A percentile compares a stretch with the other conserved stretches of the same genome.
These are phyloP conservation scores for Boletus pseudo-olivaceus DNA, from an alignment of 768 basidiomycete genomes.

Conservation along the genomic window DNA sequence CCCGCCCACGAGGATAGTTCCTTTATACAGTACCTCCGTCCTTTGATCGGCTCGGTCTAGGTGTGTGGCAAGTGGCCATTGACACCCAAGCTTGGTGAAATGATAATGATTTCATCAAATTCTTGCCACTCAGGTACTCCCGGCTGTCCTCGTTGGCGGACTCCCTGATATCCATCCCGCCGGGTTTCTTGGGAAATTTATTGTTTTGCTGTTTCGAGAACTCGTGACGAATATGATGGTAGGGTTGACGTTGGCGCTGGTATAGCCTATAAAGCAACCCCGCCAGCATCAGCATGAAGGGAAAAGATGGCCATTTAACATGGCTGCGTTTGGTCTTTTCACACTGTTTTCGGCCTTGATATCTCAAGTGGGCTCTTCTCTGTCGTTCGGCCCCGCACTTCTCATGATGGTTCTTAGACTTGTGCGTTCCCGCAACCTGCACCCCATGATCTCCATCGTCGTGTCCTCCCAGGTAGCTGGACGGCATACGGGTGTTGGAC, in stretches of 20 bases:
- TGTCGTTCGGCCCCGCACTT: neutral
- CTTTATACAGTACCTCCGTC: no score
- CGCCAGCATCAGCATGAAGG: neutral
- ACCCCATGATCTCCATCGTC: slow-evolving; percentile 10
- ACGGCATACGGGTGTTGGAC: slow-evolving; percentile 58
- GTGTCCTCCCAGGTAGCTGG: slow-evolving; percentile 52
- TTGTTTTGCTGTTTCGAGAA: no score
- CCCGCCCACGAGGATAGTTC: no score
- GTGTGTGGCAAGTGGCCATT: neutral
- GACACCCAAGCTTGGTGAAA: neutral
- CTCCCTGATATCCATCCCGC: neutral
- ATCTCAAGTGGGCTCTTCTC: slow-evolving; percentile 5
- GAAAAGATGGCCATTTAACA: neutral
- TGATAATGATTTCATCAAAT: neutral
- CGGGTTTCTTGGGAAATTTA: neutral
- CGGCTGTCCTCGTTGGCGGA: neutral
- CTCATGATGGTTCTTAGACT: slow-evolving; percentile 10
- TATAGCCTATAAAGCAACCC: slow-evolving; percentile 12
- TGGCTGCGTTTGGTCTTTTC: slow-evolving; percentile 8
- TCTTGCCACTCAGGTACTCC: neutral
- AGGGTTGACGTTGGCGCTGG: slow-evolving; percentile 6
- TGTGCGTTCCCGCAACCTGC: slow-evolving; percentile 1
- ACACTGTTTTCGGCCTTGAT: neutral
- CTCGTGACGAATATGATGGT: neutral
- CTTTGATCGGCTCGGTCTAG: no score